Evolutionary conservation across 1,284 basidiomycete genomes (phyloP), one percentile per base, ranked within the genome.

Genomic region (Tilletia walkeri): DNA sequence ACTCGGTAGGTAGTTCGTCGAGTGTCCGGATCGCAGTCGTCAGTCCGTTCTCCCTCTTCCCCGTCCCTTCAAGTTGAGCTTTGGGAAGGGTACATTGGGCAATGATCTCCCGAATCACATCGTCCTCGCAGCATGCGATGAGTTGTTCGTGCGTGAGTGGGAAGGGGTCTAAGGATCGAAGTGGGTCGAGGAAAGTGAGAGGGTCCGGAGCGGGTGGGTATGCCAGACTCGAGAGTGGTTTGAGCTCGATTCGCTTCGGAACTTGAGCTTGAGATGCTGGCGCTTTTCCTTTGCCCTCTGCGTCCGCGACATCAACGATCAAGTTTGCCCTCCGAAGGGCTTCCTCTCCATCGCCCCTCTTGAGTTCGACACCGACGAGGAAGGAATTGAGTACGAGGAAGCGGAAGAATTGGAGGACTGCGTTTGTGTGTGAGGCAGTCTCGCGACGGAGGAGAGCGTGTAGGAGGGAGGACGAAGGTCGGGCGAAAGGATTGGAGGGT

Each of bases 361-460:
- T 88, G 24, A 91, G 84, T 84, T 98, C 95, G 0, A 97, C 93
- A 65, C 88, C 88, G 63, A 88, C 85, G 16, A 99, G 86, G 85
- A 95, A 95, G 78, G 94, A 89, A 77, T 99, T 99, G 73, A 93
- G 91, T 2, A 93, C 93, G 16, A 98, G 84, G 84, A 98, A 99
- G 45, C 89, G 90, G 78, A 98, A 92, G 2, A 92, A 92, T 84
- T 98, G 95, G 0, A 94, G 93, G 1, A 98, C 86, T 83, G 96
- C 95, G 2, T 92, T 93, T 4, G 96, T 88, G 0, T 95, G 95
- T 79, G 93, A 89, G 38, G 90, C 89, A 66, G 97, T 94, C 80
- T 98, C 95, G 12, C 91, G 91, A 24, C 91, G 86, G 5, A 98
- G 87, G n/a, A 96, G 85, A 90, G 75, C 76, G 3, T 78, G 76